These are phyloP conservation scores for Pisolithus sp. DNA, from an alignment of 768 basidiomycete genomes.

Conservation along the genomic window DNA sequence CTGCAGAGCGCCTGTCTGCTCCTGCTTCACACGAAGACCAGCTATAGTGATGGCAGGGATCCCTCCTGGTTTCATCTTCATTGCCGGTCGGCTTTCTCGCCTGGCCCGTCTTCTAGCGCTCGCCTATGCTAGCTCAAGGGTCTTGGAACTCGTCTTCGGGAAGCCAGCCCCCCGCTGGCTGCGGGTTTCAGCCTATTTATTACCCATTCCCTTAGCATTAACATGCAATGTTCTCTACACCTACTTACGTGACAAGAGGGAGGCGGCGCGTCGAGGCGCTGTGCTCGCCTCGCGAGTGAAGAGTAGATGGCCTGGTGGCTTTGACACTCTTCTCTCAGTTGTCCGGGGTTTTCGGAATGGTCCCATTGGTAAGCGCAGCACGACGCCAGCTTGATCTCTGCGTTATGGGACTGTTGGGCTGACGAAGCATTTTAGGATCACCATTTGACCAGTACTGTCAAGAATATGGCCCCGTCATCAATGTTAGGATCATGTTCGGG, in stretches of 20 bases:
- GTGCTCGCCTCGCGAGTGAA: constrained; percentile 28
- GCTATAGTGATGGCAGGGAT: constrained; percentile 15
- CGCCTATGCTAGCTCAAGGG: constrained; percentile 8
- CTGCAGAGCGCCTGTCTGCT: neutral
- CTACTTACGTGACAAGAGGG: constrained; percentile 33
- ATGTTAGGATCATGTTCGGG: constrained; percentile 31
- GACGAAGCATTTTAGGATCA: constrained; percentile 22
- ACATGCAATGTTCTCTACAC: constrained; percentile 34
- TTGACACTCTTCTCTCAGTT: constrained; percentile 26
- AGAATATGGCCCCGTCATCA: constrained; percentile 28
- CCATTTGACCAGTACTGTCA: constrained; percentile 16
- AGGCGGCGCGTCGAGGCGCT: constrained; percentile 1
- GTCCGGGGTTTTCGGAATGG: constrained; percentile 19
- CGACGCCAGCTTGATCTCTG: neutral
- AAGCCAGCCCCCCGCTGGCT: constrained; percentile 11
- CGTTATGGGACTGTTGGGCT: neutral
- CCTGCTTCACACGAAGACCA: neutral
- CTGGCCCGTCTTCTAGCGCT: constrained; percentile 15
- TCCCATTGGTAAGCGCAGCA: constrained; percentile 22
- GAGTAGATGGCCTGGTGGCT: constrained; percentile 31
- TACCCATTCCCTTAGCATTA: constrained; percentile 21
- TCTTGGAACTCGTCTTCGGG: constrained; percentile 7
- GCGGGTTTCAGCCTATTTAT: constrained; percentile 9
- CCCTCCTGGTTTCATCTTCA: constrained; percentile 29
- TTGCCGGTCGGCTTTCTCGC: constrained; percentile 20